These are phyloP conservation scores for Artemisia annua DNA, from an alignment of 129 eudicot species.

Conservation along the genomic window DNA sequence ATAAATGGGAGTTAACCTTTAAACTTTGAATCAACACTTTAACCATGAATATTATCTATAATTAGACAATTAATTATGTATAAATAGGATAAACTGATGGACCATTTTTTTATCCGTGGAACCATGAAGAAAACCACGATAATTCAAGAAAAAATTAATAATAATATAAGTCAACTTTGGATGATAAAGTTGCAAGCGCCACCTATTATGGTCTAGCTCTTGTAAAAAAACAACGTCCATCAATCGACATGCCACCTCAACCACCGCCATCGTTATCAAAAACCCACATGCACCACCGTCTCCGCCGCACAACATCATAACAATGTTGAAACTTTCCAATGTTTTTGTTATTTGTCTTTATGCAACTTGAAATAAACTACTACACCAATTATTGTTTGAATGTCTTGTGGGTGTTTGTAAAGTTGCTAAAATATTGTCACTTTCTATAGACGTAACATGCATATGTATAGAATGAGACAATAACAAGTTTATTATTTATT, in stretches of 20 bases:
- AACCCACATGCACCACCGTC: conserved; percentile 44
- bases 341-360: conserved; percentile 18
- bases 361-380: conserved; percentile 34
- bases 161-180: too few species aligned
- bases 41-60: too few species aligned
- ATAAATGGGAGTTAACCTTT: too few species aligned
- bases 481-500: background rate
- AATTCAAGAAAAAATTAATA: background rate
- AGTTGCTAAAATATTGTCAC: conserved; percentile 28
- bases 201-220: conserved; percentile 26
- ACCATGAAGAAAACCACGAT: background rate
- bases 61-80: too few species aligned
- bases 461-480: conserved; percentile 43
- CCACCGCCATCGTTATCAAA: conserved; percentile 32
- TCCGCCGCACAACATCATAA: conserved; percentile 34
- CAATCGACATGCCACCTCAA: conserved; percentile 41
- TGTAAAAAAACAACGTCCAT: conserved; percentile 2
- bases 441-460: conserved; percentile 45
- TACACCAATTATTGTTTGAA: conserved; percentile 41
- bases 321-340: conserved; percentile 20
- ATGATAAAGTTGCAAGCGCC: conserved; percentile 11
- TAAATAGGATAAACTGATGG: too few species aligned
- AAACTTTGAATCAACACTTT: too few species aligned
- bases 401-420: conserved; percentile 35
- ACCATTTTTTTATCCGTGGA: too few species aligned